Percentiles rank a stretch among this genome's conserved stretches.
Conservation (phyloP, 148 eudicot species). For the Suaeda aralocaspica region DNA sequence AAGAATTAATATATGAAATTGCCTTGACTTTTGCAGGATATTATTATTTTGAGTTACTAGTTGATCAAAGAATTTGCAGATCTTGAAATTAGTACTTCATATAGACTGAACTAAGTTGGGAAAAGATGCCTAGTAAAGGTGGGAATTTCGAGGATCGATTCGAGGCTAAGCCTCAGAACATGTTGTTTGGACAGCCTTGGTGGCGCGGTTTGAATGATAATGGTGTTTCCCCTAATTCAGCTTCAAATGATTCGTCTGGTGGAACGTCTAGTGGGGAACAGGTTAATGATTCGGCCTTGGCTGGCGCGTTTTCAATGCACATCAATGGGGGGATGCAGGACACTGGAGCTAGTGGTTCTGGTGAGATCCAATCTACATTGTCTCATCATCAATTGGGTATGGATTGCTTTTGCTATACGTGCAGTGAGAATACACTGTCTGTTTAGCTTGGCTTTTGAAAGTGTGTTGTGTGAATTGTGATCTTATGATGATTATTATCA, state of each 20-base stretch:
- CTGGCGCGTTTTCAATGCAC: conserved; percentile 28
- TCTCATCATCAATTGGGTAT: conserved; percentile 36
- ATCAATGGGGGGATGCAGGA: conserved; percentile 28
- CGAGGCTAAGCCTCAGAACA: conserved; percentile 25
- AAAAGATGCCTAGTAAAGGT: conserved; percentile 40
- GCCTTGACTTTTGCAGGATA: conserved; percentile 12
- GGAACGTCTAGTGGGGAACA: conserved; percentile 20
- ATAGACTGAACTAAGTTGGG: neutral
- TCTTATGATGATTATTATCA: no score
- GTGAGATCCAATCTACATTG: conserved; percentile 29
- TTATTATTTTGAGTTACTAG: neutral
- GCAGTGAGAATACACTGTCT: neutral
- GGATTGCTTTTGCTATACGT: conserved; percentile 1
- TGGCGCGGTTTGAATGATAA: conserved; percentile 47
- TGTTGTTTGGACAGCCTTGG: conserved; percentile 44
- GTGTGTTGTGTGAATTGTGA: no score
- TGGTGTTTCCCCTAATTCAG: conserved; percentile 20
- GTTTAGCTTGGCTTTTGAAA: no score
- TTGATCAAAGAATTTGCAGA: conserved; percentile 4
- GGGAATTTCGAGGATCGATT: conserved; percentile 27
- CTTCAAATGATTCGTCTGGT: conserved; percentile 13
- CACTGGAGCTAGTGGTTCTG: conserved; percentile 20
- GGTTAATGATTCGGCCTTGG: conserved; percentile 23
- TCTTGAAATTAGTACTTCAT: neutral
- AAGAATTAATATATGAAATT: neutral